phyloP scores from a whole-genome alignment of 192 early-diverging fungal species.

The Jimgerdemannia flammicorona region DNA sequence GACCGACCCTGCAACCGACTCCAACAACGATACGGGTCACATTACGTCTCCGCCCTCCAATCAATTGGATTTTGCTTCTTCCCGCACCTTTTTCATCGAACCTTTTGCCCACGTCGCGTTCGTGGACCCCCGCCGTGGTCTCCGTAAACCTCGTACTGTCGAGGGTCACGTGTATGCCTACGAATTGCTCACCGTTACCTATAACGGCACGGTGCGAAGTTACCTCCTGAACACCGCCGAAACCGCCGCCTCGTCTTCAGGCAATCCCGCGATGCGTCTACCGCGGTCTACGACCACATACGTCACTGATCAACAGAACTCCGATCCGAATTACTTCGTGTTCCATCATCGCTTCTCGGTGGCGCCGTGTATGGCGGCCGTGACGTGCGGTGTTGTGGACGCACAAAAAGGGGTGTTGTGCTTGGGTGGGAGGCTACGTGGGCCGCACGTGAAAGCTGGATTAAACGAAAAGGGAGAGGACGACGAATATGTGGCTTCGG shows the following conservation, averaged over 20 bases:
- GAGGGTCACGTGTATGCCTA: conserved; percentile 47
- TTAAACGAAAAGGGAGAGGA: neutral
- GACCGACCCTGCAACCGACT: neutral
- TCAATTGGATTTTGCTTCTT: neutral
- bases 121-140: conserved; percentile 13
- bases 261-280: neutral
- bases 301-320: neutral
- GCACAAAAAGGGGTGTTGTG: neutral
- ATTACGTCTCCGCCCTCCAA: neutral
- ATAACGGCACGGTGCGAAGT: conserved; percentile 46
- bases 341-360: conserved; percentile 25
- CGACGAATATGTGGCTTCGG: neutral
- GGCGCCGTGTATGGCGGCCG: conserved; percentile 7
- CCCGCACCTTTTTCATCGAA: conserved; percentile 25
- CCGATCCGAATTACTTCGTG: neutral
- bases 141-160: conserved; percentile 2
- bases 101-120: conserved; percentile 39
- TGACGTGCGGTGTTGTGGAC: neutral
- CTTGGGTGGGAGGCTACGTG: neutral
- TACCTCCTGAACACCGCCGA: conserved; percentile 49
- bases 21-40: conserved; percentile 4
- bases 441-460: neutral
- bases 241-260: conserved; percentile 7
- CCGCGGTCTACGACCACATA: neutral
- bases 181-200: conserved; percentile 48